Base-by-base conservation (phyloP, 2,329 filamentous ascomycete species). In the Fusarium foetens region DNA sequence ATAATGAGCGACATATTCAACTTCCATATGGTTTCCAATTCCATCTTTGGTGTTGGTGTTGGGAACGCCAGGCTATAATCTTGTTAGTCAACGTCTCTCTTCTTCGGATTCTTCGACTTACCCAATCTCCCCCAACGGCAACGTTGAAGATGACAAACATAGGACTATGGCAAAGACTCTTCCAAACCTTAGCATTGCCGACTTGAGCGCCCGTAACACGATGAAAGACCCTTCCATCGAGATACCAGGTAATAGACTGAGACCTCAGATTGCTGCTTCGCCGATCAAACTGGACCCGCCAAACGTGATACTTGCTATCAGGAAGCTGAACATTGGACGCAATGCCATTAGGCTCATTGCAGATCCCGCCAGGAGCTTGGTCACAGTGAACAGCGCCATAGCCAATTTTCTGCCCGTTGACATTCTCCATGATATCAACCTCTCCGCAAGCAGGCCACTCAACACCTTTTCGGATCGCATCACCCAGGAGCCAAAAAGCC, bases 401-500 rank as follows among this genome's bases (percentile, higher is more conserved):
- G 16, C 80, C 87, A 3, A 80, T 82, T 8, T 79, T 78, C 43
- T 80, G 59, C 14, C 87, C 88, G 78, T 89, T 87, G 74, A 88
- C 79, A 63, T 84, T 85, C 81, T 90, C 88, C 76, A 90, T 82
- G 72, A 89, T 85, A 76, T 90, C 88, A 54, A 90, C 80, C 82
- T 90, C 88, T 67, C 88, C 88, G 64, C 85, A 86, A 13, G 66
- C 58, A 1, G 88, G 88, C 88, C 88, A 90, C 19, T 73, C 39
- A 2, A 81, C 83, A 13, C 86, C 86, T 48, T 83, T 80, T 31
- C 85, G 84, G 60, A 86, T 80, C 16, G 83, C 77, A 54, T 88
- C 82, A 43, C 88, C 87, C 21, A 89, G 81, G 67, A 88, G 81
- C 87, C 87, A 90, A 74, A 89, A 89, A 1, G 88, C 88, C 1